Evolutionary conservation across 768 basidiomycete genomes (phyloP), one percentile per base, ranked within the genome.

Genomic region (Boletus fagicola): DNA sequence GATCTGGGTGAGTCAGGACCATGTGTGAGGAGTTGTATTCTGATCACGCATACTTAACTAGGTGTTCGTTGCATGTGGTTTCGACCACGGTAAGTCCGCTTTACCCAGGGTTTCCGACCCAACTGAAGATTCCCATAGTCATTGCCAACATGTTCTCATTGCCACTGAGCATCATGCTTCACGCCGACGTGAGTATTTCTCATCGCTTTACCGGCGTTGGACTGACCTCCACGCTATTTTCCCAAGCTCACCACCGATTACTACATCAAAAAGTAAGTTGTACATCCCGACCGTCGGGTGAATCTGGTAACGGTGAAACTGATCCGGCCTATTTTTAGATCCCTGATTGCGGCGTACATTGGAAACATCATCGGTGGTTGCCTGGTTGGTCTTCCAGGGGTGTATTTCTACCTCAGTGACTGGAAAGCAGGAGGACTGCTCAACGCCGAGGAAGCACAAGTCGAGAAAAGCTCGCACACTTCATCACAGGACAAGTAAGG

Each of bases 141-240:
- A 73, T 87, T 28, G 88, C 88, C 20, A 90, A 90, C 66, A 89
- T 90, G 88, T 89, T 84, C 68, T 87, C 83, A 4, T 72, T 90
- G 9, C 86, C 86, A 0, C 68, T 89, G 38, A 79, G 86, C 10
- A 88, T 90, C 35, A 83, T 89, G 80, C 83, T 88, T 63, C 80
- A 83, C 24, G 84, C 86, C 28, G 71, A 82, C 50, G 87, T 87
- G 67, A 62, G 84, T 72, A 13, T 15, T 52, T 44, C 42, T 24
- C n/a, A 20, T 31, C 30, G 16, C 30, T 55, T n/a, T 20, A n/a
- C 20, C 31, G 15, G 15, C 30, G 24, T 45, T 18, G 36, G n/a
- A 51, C 42, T 58, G 51, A 65, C 48, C 39, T 38, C 24, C 26
- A 16, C 3, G 12, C 3, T 45, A 12, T 12, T 39, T 49, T 36